Base-by-base conservation (phyloP, 805 yeast genomes). In the Pichia rugopelliculosa region DNA sequence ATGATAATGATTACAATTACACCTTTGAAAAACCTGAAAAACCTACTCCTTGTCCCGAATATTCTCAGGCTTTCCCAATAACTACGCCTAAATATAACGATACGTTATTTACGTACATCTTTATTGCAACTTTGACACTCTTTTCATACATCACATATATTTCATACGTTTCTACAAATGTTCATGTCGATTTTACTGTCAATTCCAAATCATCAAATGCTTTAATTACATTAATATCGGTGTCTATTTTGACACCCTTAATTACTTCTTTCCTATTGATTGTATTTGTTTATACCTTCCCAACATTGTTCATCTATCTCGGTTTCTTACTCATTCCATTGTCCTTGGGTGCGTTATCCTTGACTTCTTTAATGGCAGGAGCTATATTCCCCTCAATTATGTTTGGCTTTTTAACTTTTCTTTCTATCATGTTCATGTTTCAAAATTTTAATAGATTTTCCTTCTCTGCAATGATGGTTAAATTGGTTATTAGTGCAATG, bases 401-500 rank as follows among this genome's bases (percentile, higher is more conserved):
- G 9, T 50, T 56, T 34, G 53, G 54, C 7, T 11, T 53, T 6
- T 45, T 59, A 11, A 61, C 61, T 3, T 36, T 55, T 3, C 36
- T 58, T 9, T 49, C 59, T 3, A 26, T 64, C 1, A 42, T 53
- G 44, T 63, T 60, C 46, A 47, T 61, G 47, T 53, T 54, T 36
- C 54, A 47, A 10, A 59, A 58, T 45, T 55, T 53, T 27, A 59
- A 50, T 45, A 58, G 61, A 45, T 49, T 64, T 25, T 57, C 60
- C 37, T 64, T 62, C 45, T 62, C 66, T 1, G 57, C 64, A 17
- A 23, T 58, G 12, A 53, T 62, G 52, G 45, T 64, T 37, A 55
- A 60, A 37, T 55, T 62, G 2, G 78, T 85, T n/a, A 82, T 90
- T 55, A 87, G 82, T 57, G 95, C 86, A 6, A 82, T 86, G 78